These are phyloP conservation scores for Plantago lanceolata DNA, from an alignment of 305 asterid species.

Conservation along the genomic window DNA sequence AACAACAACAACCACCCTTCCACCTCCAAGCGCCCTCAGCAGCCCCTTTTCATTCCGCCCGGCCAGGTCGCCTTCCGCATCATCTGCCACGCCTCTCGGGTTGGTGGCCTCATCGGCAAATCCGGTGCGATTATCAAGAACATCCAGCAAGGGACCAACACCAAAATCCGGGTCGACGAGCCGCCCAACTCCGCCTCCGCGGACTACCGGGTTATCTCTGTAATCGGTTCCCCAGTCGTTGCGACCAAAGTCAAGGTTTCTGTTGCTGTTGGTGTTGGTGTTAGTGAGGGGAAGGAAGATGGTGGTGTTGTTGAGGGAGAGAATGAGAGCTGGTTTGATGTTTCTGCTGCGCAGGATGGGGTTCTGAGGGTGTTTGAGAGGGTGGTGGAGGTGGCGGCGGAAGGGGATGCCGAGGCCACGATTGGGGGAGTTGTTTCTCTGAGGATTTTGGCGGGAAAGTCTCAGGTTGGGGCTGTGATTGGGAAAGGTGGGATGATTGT, in stretches of 20 bases:
- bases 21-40: slow-evolving; percentile 27
- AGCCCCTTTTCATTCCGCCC: slow-evolving; percentile 38
- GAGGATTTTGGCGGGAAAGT: slow-evolving; percentile 46
- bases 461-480: slow-evolving; percentile 61
- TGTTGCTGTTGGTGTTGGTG: neutral
- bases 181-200: slow-evolving; percentile 27
- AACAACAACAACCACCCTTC: neutral
- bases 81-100: slow-evolving; percentile 68
- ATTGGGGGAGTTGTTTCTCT: slow-evolving; percentile 47
- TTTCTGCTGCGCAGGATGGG: slow-evolving; percentile 76
- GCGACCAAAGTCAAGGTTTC: slow-evolving; percentile 25
- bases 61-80: slow-evolving; percentile 58
- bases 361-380: slow-evolving; percentile 66
- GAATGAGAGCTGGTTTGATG: slow-evolving; percentile 33
- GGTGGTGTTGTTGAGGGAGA: neutral
- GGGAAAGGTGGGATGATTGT: slow-evolving; percentile 72
- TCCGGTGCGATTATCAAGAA: slow-evolving; percentile 65
- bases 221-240: slow-evolving; percentile 39
- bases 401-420: slow-evolving; percentile 36
- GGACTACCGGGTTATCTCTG: slow-evolving; percentile 50
- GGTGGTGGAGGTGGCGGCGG: slow-evolving; percentile 64
- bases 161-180: slow-evolving; percentile 57
- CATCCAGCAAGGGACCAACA: slow-evolving; percentile 48
- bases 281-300: neutral
- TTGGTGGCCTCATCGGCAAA: slow-evolving; percentile 70